Conservation (phyloP, 2,329 filamentous ascomycete species). For the Xylariales sp. region DNA sequence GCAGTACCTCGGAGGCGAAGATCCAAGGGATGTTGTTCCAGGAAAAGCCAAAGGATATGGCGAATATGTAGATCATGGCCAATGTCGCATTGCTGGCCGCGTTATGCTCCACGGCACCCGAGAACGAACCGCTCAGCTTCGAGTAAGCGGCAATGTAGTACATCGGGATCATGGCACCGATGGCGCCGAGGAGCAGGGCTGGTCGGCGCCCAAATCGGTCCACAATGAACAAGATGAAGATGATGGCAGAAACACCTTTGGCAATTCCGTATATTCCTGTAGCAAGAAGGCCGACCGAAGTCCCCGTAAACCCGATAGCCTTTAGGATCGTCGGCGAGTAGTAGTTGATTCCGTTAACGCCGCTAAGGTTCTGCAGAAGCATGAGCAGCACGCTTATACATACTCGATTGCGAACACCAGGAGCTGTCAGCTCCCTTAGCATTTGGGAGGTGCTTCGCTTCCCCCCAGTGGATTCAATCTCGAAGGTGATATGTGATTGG, state of each 20-base stretch:
- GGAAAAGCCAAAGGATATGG: constrained; percentile 16
- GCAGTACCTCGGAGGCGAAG: constrained; percentile 19
- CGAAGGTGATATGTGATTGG: constrained; percentile 26
- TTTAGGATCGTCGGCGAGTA: constrained; percentile 67
- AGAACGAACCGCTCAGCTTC: constrained; percentile 9
- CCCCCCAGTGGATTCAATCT: constrained; percentile 26
- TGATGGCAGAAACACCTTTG: constrained; percentile 63
- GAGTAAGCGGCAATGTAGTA: constrained; percentile 17
- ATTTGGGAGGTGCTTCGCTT: constrained; percentile 21
- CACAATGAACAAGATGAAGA: constrained; percentile 35
- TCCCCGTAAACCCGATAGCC: constrained; percentile 41
- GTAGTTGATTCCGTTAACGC: constrained; percentile 70
- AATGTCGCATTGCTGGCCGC: constrained; percentile 13
- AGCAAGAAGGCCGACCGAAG: constrained; percentile 45
- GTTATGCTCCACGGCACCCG: constrained; percentile 7
- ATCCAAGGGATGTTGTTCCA: constrained; percentile 23
- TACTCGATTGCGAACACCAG: neutral
- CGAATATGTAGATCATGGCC: constrained; percentile 15
- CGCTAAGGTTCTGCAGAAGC: constrained; percentile 23
- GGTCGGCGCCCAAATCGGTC: constrained; percentile 17
- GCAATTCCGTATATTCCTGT: constrained; percentile 76
- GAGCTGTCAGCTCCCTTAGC: constrained; percentile 20
- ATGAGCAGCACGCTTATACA: neutral
- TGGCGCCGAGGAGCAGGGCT: constrained; percentile 13
- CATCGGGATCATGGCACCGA: constrained; percentile 12